phyloP scores from a whole-genome alignment of 139 green algal species.

The Chlorella sorokiniana region DNA sequence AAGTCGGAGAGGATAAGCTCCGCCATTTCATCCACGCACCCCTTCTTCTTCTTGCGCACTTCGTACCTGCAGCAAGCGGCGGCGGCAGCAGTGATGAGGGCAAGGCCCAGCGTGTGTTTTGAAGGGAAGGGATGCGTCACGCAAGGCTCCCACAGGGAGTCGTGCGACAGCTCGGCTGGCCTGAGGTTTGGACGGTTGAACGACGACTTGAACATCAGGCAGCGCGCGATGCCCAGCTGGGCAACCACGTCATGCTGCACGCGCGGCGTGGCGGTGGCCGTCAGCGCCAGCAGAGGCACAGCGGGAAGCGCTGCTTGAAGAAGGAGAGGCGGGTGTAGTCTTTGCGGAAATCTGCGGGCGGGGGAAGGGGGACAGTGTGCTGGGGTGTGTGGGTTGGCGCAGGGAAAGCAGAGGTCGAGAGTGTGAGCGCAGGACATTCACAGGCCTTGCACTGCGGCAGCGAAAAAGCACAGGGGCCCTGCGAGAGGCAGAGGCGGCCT shows the following conservation, averaged over 20 bases:
- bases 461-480: no score
- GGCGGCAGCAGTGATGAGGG: not conserved
- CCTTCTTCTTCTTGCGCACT: constrained; percentile 81
- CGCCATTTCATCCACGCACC: constrained; percentile 50
- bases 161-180: constrained; percentile 9
- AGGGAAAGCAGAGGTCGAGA: no score
- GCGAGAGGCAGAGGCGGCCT: no score
- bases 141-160: not conserved
- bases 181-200: constrained; percentile 95
- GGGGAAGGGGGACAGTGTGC: not conserved
- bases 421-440: no score
- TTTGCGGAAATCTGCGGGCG: constrained; percentile 86
- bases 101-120: not conserved
- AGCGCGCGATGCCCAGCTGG: constrained; percentile 57
- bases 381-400: not conserved
- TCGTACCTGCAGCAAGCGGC: constrained; percentile 69
- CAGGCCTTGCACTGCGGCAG: no score
- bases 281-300: constrained; percentile 88
- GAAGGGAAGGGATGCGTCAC: no score
- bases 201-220: constrained; percentile 82
- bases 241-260: constrained; percentile 78
- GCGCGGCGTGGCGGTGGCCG: constrained; percentile 82
- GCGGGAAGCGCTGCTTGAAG: constrained; percentile 75
- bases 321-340: constrained; percentile 82
- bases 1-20: constrained; percentile 49